phyloP scores from a whole-genome alignment of 2,329 filamentous ascomycete genomes.

The Elsinoe ampelina region DNA sequence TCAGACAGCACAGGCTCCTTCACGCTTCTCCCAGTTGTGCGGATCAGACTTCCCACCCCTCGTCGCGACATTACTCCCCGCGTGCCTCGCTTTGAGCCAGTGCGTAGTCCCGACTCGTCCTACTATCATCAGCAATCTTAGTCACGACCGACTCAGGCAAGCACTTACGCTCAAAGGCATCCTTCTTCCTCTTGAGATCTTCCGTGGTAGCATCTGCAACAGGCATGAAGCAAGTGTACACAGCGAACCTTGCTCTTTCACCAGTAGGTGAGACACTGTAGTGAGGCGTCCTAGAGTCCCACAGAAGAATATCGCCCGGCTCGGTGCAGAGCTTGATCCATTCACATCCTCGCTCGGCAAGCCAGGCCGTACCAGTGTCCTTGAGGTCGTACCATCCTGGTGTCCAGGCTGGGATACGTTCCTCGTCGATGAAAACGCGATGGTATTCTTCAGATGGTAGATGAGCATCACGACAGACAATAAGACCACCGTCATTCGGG shows the following conservation, averaged over 20 bases:
- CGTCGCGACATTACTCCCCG: constrained; percentile 13
- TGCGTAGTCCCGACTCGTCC: not conserved
- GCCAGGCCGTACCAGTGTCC: constrained; percentile 22
- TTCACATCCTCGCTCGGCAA: constrained; percentile 17
- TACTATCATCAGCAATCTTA: not conserved
- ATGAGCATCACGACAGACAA: constrained; percentile 28
- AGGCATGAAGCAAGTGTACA: constrained; percentile 23
- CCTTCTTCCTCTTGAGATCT: constrained; percentile 13
- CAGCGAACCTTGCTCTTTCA: constrained; percentile 20
- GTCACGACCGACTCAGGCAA: too few relatives aligned
- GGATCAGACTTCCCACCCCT: constrained; percentile 22
- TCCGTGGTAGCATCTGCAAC: constrained; percentile 13
- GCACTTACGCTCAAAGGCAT: constrained; percentile 8
- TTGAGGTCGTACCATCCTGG: constrained; percentile 25
- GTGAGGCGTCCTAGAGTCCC: constrained; percentile 21
- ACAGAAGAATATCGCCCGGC: constrained; percentile 18
- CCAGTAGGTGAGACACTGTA: constrained; percentile 24
- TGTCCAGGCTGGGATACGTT: constrained; percentile 14
- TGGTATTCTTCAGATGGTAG: constrained; percentile 27
- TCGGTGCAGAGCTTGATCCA: constrained; percentile 17
- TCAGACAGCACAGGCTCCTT: constrained; percentile 32
- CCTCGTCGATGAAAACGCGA: constrained; percentile 18
- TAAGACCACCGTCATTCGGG: constrained; percentile 30
- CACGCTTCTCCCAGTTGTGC: constrained; percentile 28
- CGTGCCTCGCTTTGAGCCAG: not conserved